phyloP scores from a whole-genome alignment of 805 yeast species.

The Wickerhamiella slavikovae region DNA sequence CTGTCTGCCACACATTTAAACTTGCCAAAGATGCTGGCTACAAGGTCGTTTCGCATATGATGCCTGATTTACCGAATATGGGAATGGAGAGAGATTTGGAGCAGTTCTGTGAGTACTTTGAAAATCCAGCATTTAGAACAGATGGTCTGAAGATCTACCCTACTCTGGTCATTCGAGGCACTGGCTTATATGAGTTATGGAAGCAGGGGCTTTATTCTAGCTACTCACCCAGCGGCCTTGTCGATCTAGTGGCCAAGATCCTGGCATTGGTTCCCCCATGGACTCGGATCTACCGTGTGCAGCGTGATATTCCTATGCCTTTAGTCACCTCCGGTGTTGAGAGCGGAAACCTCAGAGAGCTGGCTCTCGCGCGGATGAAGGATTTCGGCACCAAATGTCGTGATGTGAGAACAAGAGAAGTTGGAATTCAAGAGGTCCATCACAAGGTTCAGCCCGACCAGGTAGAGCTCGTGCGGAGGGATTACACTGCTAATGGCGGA shows the following conservation, averaged over 20 bases:
- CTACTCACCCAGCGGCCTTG: conserved; percentile 81
- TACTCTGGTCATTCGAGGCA: conserved; percentile 89
- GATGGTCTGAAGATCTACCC: conserved; percentile 94
- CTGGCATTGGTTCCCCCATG: conserved; percentile 96
- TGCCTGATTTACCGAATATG: conserved; percentile 97
- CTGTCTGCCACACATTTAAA: conserved; percentile 90
- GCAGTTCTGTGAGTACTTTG: conserved; percentile 91
- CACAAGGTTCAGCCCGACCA: conserved; percentile 94
- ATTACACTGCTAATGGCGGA: conserved; percentile 79
- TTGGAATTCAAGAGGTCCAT: conserved; percentile 96
- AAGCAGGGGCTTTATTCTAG: conserved; percentile 87
- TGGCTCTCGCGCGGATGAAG: conserved; percentile 92
- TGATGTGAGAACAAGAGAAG: conserved; percentile 94
- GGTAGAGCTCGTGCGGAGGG: conserved; percentile 85
- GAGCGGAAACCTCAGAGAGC: conserved; percentile 86
- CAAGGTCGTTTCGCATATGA: conserved; percentile 95
- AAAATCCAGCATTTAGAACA: conserved; percentile 89
- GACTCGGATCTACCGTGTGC: conserved; percentile 97
- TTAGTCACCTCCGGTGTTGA: conserved; percentile 94
- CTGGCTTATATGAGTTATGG: conserved; percentile 94
- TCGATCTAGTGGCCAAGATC: conserved; percentile 88
- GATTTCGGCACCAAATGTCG: conserved; percentile 93
- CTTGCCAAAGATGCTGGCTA: conserved; percentile 97
- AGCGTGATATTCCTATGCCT: conserved; percentile 98
- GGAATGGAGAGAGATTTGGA: conserved; percentile 97